Base-by-base conservation (phyloP, 495 filamentous ascomycete species). In the Annulohypoxylon moriforme region DNA sequence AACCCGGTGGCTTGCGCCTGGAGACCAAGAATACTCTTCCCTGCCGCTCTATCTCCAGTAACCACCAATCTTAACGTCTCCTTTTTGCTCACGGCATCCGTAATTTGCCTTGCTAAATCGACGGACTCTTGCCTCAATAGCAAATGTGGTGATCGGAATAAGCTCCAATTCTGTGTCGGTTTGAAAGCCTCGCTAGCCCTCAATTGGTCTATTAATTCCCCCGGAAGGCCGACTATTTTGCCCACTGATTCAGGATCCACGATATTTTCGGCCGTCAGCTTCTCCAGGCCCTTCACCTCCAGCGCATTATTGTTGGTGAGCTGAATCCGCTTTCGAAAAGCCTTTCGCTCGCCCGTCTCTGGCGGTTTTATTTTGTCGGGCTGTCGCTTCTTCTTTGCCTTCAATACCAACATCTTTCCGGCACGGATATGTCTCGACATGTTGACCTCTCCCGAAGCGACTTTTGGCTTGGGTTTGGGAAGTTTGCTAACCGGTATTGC, bases 291-390 rank as follows among this genome's bases (percentile, higher is more conserved):
- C 24, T 81, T 76, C 27, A 97, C 88, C 71, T 89, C 88, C 20
- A 97, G 83, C 36, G 96, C 96, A 82, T 97, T 98, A 75, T 91
- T 90, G 81, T 98, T 99, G 81, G 91, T 96, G 42, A 99, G 87
- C 31, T 95, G 89, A 66, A 99, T 91, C 61, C 92, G 88, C 83
- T 96, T 98, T 69, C 93, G 89, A 72, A 93, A 81, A 22, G 92
- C 90, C 80, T 93, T 97, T 75, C 94, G 89, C 83, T 97, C 93
- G 64, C 94, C 96, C 8, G 86, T 78, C 27, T 81, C 82, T 14
- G 93, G 91, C 4, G 86, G 83, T 77, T 89, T 87, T 8, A 60
- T 57, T 60, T 47, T 68, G 34, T 63, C 71, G 38, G 69, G 56
- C 72, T 78, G 67, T 76, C 82, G 18, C 76, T 84, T 85, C 75